Evolutionary conservation across 2,329 filamentous ascomycete species (phyloP).

Genomic region (Colletotrichum caudatum): DNA sequence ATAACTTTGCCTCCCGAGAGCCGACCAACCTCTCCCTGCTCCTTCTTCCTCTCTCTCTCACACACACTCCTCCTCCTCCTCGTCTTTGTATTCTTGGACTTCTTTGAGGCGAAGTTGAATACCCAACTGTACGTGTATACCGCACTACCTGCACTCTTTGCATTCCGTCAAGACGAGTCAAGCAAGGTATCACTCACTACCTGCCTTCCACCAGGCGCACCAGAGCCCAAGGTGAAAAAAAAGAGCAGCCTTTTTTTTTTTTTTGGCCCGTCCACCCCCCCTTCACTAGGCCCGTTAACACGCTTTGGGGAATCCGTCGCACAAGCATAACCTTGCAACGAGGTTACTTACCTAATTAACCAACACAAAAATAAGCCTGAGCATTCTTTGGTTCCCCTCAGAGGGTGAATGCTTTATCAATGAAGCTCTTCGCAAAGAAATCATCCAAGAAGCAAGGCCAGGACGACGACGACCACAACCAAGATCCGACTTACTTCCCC

Average conservation of each 20-base stretch:
- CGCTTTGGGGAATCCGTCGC: conserved; percentile 35
- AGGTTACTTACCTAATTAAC: conserved; percentile 47
- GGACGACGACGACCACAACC: conserved; percentile 54
- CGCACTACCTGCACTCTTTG: not conserved
- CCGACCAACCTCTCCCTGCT: not conserved
- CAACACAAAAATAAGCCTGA: conserved; percentile 42
- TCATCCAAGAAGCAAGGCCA: conserved; percentile 55
- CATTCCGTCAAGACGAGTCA: conserved; percentile 20
- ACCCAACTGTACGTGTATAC: conserved; percentile 2
- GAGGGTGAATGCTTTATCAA: conserved; percentile 48
- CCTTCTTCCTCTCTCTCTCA: conserved; percentile 7
- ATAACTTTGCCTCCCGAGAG: conserved; percentile 8
- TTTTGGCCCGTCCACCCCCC: conserved; percentile 7
- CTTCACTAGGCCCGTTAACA: conserved; percentile 42
- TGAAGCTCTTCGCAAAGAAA: conserved; percentile 67
- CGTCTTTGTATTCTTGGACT: conserved; percentile 29
- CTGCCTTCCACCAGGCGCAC: conserved; percentile 17
- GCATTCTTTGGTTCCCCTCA: conserved; percentile 41
- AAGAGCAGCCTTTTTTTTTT: conserved; percentile 26
- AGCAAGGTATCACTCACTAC: conserved; percentile 28
- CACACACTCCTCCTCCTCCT: conserved; percentile 2
- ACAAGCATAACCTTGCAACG: conserved; percentile 44
- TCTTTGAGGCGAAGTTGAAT: conserved; percentile 11
- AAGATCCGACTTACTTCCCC: conserved; percentile 45
- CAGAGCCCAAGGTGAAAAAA: conserved; percentile 21